These are phyloP conservation scores for Sporothrix pseudoabietina DNA, from an alignment of 2,329 filamentous ascomycete genomes.

Conservation along the genomic window DNA sequence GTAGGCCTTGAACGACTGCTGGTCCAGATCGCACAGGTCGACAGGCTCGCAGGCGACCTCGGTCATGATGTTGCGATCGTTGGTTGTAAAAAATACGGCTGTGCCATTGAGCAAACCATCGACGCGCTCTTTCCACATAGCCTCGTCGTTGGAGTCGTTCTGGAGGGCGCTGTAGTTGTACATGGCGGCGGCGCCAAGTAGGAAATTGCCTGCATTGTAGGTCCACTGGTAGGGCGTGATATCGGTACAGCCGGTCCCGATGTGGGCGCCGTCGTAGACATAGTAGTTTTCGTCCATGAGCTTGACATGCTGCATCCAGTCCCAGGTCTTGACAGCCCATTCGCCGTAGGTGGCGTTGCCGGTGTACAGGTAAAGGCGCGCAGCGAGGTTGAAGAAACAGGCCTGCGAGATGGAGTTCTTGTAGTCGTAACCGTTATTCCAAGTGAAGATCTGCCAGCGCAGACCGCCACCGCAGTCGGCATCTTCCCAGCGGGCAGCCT, in stretches of 20 bases:
- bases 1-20: slow-evolving; percentile 67
- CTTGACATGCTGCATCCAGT: slow-evolving; percentile 63
- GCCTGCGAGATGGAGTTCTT: slow-evolving; percentile 59
- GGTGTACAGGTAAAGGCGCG: slow-evolving; percentile 70
- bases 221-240: slow-evolving; percentile 66
- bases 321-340: slow-evolving; percentile 74
- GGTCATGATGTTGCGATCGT: slow-evolving; percentile 60
- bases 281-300: slow-evolving; percentile 61
- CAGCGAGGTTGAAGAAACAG: slow-evolving; percentile 55
- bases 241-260: slow-evolving; percentile 58
- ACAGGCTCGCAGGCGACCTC: slow-evolving; percentile 67
- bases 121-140: slow-evolving; percentile 59
- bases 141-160: slow-evolving; percentile 35
- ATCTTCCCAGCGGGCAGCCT: slow-evolving; percentile 72
- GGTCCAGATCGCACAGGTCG: slow-evolving; percentile 62
- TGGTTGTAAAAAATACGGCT: slow-evolving; percentile 57
- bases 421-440: slow-evolving; percentile 77
- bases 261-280: slow-evolving; percentile 65
- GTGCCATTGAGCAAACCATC: slow-evolving; percentile 58
- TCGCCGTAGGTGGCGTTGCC: slow-evolving; percentile 74
- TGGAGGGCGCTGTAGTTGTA: slow-evolving; percentile 60
- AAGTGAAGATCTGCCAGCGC: slow-evolving; percentile 82
- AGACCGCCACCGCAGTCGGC: slow-evolving; percentile 72
- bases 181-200: slow-evolving; percentile 69
- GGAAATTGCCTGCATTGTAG: slow-evolving; percentile 68